These are phyloP conservation scores for Leccinum colubrinum DNA, from an alignment of 1,284 basidiomycete genomes.

Conservation along the genomic window DNA sequence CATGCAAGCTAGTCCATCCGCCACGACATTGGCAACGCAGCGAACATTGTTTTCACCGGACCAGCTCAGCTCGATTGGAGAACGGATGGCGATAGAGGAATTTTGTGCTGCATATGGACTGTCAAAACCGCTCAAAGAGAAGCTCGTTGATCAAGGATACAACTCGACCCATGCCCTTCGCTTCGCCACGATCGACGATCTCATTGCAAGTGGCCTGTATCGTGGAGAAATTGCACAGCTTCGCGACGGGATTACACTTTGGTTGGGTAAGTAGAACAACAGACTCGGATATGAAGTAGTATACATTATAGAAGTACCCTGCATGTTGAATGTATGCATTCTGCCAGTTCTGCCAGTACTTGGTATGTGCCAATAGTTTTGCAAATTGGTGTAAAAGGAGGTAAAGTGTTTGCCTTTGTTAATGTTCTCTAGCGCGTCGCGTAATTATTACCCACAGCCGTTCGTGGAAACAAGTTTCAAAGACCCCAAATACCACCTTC, in stretches of 20 bases:
- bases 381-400: too few species aligned
- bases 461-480: not conserved
- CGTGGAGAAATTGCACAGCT: not conserved
- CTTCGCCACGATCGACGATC: not conserved
- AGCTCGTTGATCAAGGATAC: not conserved
- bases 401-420: slow-evolving; percentile 27
- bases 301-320: not conserved
- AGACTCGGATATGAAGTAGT: not conserved
- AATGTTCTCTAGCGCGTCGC: slow-evolving; percentile 23
- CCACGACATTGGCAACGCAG: not conserved
- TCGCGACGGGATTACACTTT: not conserved
- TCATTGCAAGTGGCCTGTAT: not conserved
- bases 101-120: not conserved
- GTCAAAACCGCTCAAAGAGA: not conserved
- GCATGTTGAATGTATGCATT: not conserved
- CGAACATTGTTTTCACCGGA: not conserved
- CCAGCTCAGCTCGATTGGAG: not conserved
- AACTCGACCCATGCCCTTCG: not conserved
- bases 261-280: not conserved
- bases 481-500: not conserved
- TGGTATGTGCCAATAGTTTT: too few species aligned
- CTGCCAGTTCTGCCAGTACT: too few species aligned
- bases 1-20: not conserved
- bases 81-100: not conserved
- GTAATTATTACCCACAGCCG: slow-evolving; percentile 8